Base-by-base conservation (phyloP, 2,329 filamentous ascomycete species). In the Penicillium sp. region DNA sequence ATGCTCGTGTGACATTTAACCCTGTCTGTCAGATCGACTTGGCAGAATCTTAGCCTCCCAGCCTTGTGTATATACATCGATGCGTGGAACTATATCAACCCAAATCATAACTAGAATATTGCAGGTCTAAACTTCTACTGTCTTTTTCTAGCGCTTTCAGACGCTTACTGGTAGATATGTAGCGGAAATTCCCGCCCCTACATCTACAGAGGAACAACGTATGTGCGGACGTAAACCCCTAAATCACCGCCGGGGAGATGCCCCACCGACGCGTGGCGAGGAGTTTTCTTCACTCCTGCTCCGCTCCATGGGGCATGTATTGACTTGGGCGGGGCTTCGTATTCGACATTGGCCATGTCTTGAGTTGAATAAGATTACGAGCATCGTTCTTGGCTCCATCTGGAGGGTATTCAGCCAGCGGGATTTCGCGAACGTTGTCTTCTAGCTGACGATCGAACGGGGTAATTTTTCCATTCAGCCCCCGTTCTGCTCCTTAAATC, bases 261-360 rank as follows among this genome's bases (percentile, higher is more conserved):
- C 42, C 42, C 42, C 42, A 45, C 42, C 24, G 42, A 45, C 42
- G 42, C 42, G 42, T 45, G 42, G 42, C 42, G 42, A 45, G 42
- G 5, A 45, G 42, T 45, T 45, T 45, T 45, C 42, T 29, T 45
- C 42, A 21, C n/a, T 7, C n/a, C 19, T 14, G 21, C 9, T 45
- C 42, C 42, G 26, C 26, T 21, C 16, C 26, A 18, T 31, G 28
- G 42, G 13, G 16, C 24, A 45, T 31, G 24, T 43, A n/a, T 45
- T 23, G 26, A 24, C 14, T 9, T 21, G 26, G 28, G 21, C 42
- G 42, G 42, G 42, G 26, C 40, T 21, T 45, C 4, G 28, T 5
- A 19, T 45, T 31, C 26, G 26, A 31, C 26, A 6, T 18, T n/a
- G 14, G 23, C 24, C n/a, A 9, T 29, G 10, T 31, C 33, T 45